Percentiles rank a stretch among this genome's conserved stretches.
Evolutionary conservation across 2,329 filamentous ascomycete species (phyloP).

Genomic region (Hymenoscyphus repandus): DNA sequence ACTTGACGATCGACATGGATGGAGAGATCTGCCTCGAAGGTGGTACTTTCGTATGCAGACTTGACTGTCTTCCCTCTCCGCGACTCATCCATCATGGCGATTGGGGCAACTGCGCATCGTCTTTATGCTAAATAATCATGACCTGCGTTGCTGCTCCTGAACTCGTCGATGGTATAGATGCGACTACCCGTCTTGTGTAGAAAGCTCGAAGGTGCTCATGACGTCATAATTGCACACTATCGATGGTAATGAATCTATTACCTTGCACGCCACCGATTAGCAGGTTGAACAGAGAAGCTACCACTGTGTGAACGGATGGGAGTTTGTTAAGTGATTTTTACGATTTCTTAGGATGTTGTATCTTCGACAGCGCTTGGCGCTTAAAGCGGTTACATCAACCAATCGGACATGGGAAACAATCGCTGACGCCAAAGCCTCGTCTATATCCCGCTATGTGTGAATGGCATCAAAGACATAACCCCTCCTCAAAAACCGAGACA

Average conservation of each 20-base stretch:
- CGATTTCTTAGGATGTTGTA: no score
- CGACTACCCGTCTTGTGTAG: constrained; percentile 21
- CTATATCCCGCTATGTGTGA: constrained; percentile 3
- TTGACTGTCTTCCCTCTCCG: constrained; percentile 56
- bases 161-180: constrained; percentile 1
- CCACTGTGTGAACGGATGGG: no score
- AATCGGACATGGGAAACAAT: no score
- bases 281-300: no score
- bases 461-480: not conserved
- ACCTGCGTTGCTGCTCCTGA: not conserved
- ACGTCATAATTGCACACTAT: no score
- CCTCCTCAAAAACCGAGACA: not conserved
- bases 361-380: no score
- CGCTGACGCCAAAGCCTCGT: not conserved
- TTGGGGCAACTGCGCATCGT: constrained; percentile 17
- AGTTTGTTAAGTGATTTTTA: no score
- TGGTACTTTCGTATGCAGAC: constrained; percentile 77
- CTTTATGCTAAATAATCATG: not conserved
- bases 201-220: not conserved
- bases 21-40: constrained; percentile 77
- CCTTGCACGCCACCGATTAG: no score
- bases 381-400: no score
- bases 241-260: no score
- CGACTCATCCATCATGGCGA: constrained; percentile 29
- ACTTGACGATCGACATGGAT: constrained; percentile 72